Evolutionary conservation across 768 basidiomycete species (phyloP), one percentile per base, ranked within the genome.

Genomic region (Brasilioporus rufonigricans): DNA sequence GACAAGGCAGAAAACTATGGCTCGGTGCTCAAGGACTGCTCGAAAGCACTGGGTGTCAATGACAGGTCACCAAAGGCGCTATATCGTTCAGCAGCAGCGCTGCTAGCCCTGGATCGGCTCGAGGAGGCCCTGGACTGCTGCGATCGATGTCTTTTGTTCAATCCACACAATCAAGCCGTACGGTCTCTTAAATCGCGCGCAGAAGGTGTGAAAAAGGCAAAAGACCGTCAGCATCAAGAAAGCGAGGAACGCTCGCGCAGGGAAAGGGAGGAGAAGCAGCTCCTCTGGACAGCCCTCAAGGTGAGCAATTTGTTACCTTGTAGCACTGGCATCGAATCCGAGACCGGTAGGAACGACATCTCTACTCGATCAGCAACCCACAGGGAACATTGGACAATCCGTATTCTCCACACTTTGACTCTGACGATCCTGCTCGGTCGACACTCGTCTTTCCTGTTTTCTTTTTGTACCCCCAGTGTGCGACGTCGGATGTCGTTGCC

Each of bases 391-490:
- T 77, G 36, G 75, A 75, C 49, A 84, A 80, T 63, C 83, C 83
- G 8, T 85, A 82, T 64, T 71, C 73, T 48, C 85, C 90, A 9
- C 79, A 81, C 52, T 87, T 88, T 62, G 86, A 89, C 64, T 67
- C 79, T 3, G 83, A 87, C 57, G 88, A 86, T 71, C 66, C 82
- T 53, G 73, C 83, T 53, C 60, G 78, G 60, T 67, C 70, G 57
- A 85, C 84, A 0, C 78, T 96, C 13, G 71, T 96, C 57, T 69
- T 97, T 66, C 96, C 97, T 2, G 86, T 89, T 39, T 91, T 97
- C 76, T 89, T 98, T 72, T 79, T 98, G 56, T 97, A 98, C 71
- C 97, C 97, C 7, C 87, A 93, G 67, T 79, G 93, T 59, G 83
- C 86, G 12, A 92, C 84, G 6, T 92, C 95, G 27, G 97, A 99